These are phyloP conservation scores for Verticillium isaacii DNA, from an alignment of 2,329 filamentous ascomycete genomes.

Conservation along the genomic window DNA sequence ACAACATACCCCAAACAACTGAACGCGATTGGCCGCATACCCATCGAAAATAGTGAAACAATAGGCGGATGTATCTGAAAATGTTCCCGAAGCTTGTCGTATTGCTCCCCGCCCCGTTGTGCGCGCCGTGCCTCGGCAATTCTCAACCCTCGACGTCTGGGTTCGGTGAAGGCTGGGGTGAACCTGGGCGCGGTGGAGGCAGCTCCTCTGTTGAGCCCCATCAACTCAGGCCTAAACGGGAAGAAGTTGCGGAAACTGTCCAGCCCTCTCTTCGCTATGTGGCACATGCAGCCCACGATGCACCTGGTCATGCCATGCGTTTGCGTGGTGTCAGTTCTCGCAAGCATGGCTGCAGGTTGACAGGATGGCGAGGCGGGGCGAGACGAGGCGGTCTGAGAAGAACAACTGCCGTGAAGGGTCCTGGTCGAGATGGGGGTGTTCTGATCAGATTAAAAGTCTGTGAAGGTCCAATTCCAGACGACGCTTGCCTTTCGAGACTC, in stretches of 20 bases:
- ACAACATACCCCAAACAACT: neutral
- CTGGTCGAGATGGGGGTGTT: neutral
- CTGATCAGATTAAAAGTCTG: neutral
- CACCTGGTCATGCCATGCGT: neutral
- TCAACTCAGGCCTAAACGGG: neutral
- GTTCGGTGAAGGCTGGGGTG: neutral
- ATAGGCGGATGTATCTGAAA: neutral
- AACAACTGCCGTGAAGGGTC: neutral
- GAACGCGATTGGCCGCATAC: neutral
- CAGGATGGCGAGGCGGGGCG: neutral
- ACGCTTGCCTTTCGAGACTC: neutral
- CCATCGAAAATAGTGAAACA: neutral
- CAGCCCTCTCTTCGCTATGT: neutral
- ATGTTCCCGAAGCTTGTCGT: neutral
- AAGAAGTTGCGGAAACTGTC: neutral
- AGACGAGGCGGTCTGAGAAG: neutral
- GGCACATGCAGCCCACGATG: neutral
- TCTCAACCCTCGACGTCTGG: neutral
- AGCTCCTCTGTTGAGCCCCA: neutral
- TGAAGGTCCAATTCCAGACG: neutral
- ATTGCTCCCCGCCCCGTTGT: neutral
- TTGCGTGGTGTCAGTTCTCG: neutral
- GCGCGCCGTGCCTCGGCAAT: neutral
- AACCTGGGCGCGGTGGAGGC: neutral
- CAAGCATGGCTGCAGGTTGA: neutral